A percentile compares a stretch with the other conserved stretches of the same genome.
Conservation (phyloP, 164 flowering plant genomes). For the Vitis rotundifolia region DNA sequence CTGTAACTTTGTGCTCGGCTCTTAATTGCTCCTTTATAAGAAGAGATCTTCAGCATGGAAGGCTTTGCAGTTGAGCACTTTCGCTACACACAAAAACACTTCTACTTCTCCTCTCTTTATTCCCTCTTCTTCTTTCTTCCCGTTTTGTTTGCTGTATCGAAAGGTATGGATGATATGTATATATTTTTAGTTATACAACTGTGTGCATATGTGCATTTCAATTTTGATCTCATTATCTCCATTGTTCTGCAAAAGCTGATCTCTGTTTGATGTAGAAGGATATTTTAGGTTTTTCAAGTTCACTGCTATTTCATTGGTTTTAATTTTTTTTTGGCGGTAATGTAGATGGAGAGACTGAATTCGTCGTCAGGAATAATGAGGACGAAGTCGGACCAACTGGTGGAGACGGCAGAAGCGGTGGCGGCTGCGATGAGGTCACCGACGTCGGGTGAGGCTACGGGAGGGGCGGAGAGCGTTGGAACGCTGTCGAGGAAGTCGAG, state of each 20-base stretch:
- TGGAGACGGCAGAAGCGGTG: constrained; percentile 26
- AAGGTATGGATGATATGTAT: background rate
- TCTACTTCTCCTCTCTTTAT: background rate
- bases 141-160: background rate
- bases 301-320: too few relatives aligned
- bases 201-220: background rate
- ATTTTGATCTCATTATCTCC: background rate
- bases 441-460: constrained; percentile 14
- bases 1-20: background rate
- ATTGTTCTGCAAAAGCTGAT: too few relatives aligned
- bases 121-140: background rate
- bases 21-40: constrained; percentile 15
- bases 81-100: background rate
- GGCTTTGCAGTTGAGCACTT: background rate
- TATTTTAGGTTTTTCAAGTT: too few relatives aligned
- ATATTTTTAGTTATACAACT: background rate
- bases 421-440: constrained; percentile 59
- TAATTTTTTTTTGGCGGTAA: background rate
- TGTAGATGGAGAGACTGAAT: constrained; percentile 14
- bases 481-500: constrained; percentile 61
- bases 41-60: background rate
- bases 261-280: too few relatives aligned
- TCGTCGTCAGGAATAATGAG: constrained; percentile 39
- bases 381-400: constrained; percentile 71
- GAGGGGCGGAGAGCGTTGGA: constrained; percentile 23